Conservation (phyloP, 2,329 filamentous ascomycete genomes). For the Nannizziopsis arthrosporioides region DNA sequence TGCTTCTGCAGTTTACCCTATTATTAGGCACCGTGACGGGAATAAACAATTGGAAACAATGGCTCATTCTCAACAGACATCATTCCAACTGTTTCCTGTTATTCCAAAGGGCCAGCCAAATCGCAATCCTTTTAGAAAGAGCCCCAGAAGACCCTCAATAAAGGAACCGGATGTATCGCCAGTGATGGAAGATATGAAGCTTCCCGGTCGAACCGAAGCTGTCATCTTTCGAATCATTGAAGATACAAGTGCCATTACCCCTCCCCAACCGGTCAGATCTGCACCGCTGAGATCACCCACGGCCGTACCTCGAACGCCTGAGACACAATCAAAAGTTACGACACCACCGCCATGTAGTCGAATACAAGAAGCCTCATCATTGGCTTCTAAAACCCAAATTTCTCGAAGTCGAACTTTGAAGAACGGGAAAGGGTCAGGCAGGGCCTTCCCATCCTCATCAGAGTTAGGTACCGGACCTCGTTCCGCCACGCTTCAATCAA, state of each 20-base stretch:
- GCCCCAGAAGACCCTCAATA: constrained; percentile 18
- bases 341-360: background rate
- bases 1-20: background rate
- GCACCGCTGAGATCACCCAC: background rate
- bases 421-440: background rate
- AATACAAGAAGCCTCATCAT: background rate
- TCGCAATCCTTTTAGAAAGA: constrained; percentile 24
- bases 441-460: constrained; percentile 1
- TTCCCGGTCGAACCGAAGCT: constrained; percentile 24
- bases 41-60: background rate
- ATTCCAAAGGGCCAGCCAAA: constrained; percentile 21
- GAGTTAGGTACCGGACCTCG: background rate
- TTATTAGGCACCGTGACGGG: background rate
- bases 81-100: constrained; percentile 33
- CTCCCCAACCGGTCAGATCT: constrained; percentile 19
- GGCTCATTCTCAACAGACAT: constrained; percentile 2
- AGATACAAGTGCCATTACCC: constrained; percentile 24
- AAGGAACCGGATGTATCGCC: constrained; percentile 20
- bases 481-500: background rate
- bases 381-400: background rate
- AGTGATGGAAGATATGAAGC: constrained; percentile 23
- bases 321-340: background rate
- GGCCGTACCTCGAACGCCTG: background rate
- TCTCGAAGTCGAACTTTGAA: background rate
- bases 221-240: constrained; percentile 31